Base-by-base conservation (phyloP, 164 flowering plant genomes). In the Magnolia officinalis region DNA sequence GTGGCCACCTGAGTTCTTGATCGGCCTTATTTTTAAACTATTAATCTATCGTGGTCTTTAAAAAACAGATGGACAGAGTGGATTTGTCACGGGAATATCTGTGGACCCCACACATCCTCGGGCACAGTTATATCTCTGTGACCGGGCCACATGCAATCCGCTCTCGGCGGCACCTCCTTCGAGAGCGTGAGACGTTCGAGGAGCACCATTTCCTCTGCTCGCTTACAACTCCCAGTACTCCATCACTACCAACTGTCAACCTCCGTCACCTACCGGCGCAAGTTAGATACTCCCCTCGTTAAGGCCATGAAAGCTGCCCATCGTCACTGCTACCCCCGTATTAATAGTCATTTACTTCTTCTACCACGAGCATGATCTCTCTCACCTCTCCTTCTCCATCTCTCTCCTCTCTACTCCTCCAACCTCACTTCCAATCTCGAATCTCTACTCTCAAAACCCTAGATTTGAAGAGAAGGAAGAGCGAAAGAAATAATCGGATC, bases 391-490 rank as follows among this genome's bases (percentile, higher is more conserved):
- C 75, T 19, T 61, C 75, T 29, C 29, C 2, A 5, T 73, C 66
- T 59, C 24, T 31, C 14, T n/a, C 23, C 21, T 29, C n/a, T 11
- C 67, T 59, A 14, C 75, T 59, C 4, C 23, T 7, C 51, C 67
- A 6, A 16, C 50, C 50, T 14, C 65, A 0, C 37, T 13, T 72
- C 45, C 52, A 1, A 2, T 50, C 72, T 49, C 72, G 24, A 49
- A 4, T 50, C 72, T n/a, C 58, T 10, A 45, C 19, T 50, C 72
- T 18, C 61, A 55, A 11, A 21, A 18, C 29, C 21, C 8, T 13
- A 58, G 75, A 55, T 3, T 55, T 11, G 13, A 55, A 16, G 61
- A 55, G 61, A 11, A 84, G 83, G 81, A 74, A 73, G 55, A 61
- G 63, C n/a, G 10, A 9, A 18, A 68, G 71, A 29, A 68, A 8